Percentiles rank a stretch among this genome's conserved stretches.
Conservation (phyloP, 768 basidiomycete genomes). For the Pleurotus djamor region DNA sequence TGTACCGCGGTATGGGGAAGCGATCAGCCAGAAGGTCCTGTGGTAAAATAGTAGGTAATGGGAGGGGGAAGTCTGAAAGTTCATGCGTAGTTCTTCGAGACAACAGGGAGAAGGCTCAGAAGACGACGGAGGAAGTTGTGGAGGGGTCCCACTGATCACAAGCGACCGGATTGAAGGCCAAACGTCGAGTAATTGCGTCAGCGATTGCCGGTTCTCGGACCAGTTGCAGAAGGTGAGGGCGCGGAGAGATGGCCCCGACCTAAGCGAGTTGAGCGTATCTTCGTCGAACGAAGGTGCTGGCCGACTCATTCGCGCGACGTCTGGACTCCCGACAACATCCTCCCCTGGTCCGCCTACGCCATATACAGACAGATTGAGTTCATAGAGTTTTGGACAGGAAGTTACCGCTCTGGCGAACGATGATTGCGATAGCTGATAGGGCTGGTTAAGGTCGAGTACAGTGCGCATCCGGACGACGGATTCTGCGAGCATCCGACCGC, state of each 20-base stretch:
- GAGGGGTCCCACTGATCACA: slow-evolving; percentile 56
- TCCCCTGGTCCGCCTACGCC: slow-evolving; percentile 50
- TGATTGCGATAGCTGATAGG: slow-evolving; percentile 47
- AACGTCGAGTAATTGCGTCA: slow-evolving; percentile 61
- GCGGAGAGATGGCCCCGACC: slow-evolving; percentile 49
- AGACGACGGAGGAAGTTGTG: slow-evolving; percentile 42
- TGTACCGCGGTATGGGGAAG: too few species aligned
- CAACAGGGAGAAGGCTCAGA: slow-evolving; percentile 43
- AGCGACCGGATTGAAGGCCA: slow-evolving; percentile 60
- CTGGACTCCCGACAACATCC: slow-evolving; percentile 47
- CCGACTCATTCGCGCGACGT: slow-evolving; percentile 44
- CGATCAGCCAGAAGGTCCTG: too few species aligned
- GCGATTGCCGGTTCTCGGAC: slow-evolving; percentile 57
- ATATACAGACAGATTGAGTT: slow-evolving; percentile 57
- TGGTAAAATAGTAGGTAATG: too few species aligned
- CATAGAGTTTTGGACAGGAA: slow-evolving; percentile 56
- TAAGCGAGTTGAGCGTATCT: slow-evolving; percentile 47
- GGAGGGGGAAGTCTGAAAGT: slow-evolving; percentile 68
- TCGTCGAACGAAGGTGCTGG: slow-evolving; percentile 55
- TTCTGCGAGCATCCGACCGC: slow-evolving; percentile 49
- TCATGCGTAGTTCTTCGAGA: slow-evolving; percentile 55
- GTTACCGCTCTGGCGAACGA: slow-evolving; percentile 59
- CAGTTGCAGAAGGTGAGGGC: slow-evolving; percentile 67
- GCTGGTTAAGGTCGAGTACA: slow-evolving; percentile 69
- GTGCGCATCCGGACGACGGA: slow-evolving; percentile 53